A percentile compares a stretch with the other conserved stretches of the same genome.
Evolutionary conservation across 179 eudicot genomes (phyloP).

Genomic region (Pouteria campechiana): DNA sequence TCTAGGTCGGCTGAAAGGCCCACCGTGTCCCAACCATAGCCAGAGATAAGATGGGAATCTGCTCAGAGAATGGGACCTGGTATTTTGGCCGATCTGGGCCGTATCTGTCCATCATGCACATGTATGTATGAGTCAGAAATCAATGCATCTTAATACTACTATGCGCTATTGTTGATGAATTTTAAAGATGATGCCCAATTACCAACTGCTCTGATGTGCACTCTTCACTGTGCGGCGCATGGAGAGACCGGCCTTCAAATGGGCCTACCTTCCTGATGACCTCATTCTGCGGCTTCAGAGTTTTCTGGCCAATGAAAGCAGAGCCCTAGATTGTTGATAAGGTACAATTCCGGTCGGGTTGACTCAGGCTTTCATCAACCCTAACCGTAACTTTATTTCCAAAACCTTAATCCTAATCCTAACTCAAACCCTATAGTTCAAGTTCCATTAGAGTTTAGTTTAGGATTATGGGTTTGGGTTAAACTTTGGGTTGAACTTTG

Average conservation of each 20-base stretch:
- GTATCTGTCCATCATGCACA: constrained; percentile 4
- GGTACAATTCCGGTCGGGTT: too few species aligned
- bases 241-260: constrained; percentile 13
- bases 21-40: constrained; percentile 18
- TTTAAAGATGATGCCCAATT: too few species aligned
- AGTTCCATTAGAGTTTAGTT: too few species aligned
- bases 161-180: neutral
- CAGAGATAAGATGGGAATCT: constrained; percentile 15
- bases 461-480: too few species aligned
- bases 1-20: constrained; percentile 15
- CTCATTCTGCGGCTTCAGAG: constrained; percentile 20
- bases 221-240: constrained; percentile 35
- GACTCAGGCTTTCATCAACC: too few species aligned
- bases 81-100: constrained; percentile 16
- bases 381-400: too few species aligned
- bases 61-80: constrained; percentile 17
- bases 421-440: too few species aligned
- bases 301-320: constrained; percentile 25
- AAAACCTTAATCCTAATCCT: too few species aligned
- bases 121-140: too few species aligned
- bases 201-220: constrained; percentile 35
- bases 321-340: constrained; percentile 24
- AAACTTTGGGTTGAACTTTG: too few species aligned
- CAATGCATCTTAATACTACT: too few species aligned
- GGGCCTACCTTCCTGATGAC: constrained; percentile 21